A percentile compares a stretch with the other conserved stretches of the same genome.
These are phyloP conservation scores for Solanum bulbocastanum DNA, from an alignment of 257 asterid genomes.

Conservation along the genomic window DNA sequence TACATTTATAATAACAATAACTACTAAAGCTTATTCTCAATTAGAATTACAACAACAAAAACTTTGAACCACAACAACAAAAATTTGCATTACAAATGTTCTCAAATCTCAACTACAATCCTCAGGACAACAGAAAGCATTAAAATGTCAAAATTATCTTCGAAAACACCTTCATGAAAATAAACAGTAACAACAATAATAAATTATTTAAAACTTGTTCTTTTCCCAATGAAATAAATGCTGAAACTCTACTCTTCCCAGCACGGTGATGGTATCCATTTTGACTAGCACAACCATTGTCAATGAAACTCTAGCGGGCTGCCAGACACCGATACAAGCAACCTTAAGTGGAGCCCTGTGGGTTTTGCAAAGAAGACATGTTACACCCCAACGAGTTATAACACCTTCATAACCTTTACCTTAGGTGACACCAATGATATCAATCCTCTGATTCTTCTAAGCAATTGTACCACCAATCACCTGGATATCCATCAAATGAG, in stretches of 20 bases:
- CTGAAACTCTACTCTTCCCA: slow-evolving; percentile 19
- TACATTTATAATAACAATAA: too few relatives aligned
- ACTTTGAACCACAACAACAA: not conserved
- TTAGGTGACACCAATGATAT: slow-evolving; percentile 81
- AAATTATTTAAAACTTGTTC: not conserved
- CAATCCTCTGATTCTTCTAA: slow-evolving; percentile 85
- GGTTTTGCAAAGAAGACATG: slow-evolving; percentile 86
- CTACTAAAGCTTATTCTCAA: too few relatives aligned
- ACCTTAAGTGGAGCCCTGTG: slow-evolving; percentile 89
- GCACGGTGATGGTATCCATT: too few relatives aligned
- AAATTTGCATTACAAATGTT: not conserved
- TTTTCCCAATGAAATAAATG: not conserved
- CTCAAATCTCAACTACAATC: not conserved
- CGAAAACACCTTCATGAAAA: not conserved
- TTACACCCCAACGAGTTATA: slow-evolving; percentile 82
- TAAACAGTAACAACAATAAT: not conserved
- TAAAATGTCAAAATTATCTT: not conserved
- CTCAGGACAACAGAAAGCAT: not conserved
- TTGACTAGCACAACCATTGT: too few relatives aligned
- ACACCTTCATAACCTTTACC: slow-evolving; percentile 94
- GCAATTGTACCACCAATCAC: slow-evolving; percentile 79
- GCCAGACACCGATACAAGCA: slow-evolving; percentile 57
- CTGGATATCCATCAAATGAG: slow-evolving; percentile 89
- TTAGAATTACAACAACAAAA: too few relatives aligned
- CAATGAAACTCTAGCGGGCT: too few relatives aligned